Base-by-base conservation (phyloP, 176 grass and related monocot genomes). In the Avena sativa region DNA sequence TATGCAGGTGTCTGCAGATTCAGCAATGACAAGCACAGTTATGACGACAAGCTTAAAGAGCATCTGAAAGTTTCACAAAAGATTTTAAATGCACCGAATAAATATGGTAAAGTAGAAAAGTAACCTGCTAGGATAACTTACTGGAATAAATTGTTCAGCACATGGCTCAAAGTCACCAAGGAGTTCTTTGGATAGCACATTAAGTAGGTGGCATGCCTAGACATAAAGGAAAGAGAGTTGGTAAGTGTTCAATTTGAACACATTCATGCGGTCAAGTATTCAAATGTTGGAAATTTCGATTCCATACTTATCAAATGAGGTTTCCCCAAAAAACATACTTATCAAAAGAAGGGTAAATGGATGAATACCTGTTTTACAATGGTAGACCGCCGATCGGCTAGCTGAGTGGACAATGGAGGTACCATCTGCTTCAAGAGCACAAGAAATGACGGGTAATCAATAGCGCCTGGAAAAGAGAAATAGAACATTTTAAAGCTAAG, bases 11-110 rank as follows among this genome's bases (percentile, higher is more conserved):
- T 98, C 96, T 38, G 96, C 84, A 79, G 96, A 98, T 87, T 98
- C 96, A 52, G 96, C 96, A 71, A 98, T 98, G 63, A 98, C 93
- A 79, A 95, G 93, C 50, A 98, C 96, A 59, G 96, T 98, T 89
- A 98, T 98, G 40, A 98, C 96, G 91, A 98, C 96, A 82, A 95
- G 93, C 93, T 98, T 98, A 83, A 98, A 95, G 83, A 98, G 93
- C 81, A 95, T 78, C 96, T 98, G 92, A 72, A 67, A 79, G 44
- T 66, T 19, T 67, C 50, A 84, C 20, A 84, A 23, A 82, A 72
- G 81, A 61, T 34, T 34, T 87, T 86, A 84, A 83, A 52, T 56
- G 83, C 78, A 59, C 70, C 79, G 40, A 62, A 85, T 15, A 17
- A 38, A 53, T 43, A 86, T 81, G 7, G 78, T 16, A 49, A 6